These are phyloP conservation scores for Neurospora sp. DNA, from an alignment of 495 filamentous ascomycete species.

Conservation along the genomic window DNA sequence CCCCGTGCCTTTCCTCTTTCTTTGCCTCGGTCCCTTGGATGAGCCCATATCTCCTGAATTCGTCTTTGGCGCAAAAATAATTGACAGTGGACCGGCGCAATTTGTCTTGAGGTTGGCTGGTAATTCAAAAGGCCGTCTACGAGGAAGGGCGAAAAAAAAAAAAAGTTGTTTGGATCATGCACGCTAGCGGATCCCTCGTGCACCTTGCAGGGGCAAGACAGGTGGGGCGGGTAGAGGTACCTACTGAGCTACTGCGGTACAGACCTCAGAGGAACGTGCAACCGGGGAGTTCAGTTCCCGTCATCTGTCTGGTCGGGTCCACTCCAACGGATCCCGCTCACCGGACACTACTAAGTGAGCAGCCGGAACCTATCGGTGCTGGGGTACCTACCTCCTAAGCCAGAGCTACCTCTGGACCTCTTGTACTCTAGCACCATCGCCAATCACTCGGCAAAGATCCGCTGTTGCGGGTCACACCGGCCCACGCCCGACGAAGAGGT, in stretches of 20 bases:
- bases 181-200: not conserved
- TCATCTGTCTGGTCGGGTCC: not conserved
- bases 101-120: not conserved
- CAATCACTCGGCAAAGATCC: not conserved
- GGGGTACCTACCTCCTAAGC: not conserved
- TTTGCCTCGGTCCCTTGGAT: conserved; percentile 12
- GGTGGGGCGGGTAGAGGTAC: not conserved
- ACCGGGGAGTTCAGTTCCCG: too few relatives aligned
- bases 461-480: not conserved
- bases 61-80: not conserved
- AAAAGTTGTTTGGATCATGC: not conserved
- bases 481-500: not conserved
- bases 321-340: not conserved
- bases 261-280: not conserved
- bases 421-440: not conserved
- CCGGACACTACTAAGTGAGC: not conserved
- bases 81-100: not conserved
- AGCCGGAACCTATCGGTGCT: not conserved
- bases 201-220: not conserved
- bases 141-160: not conserved
- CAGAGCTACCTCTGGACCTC: not conserved
- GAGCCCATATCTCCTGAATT: conserved; percentile 10
- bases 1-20: conserved; percentile 18
- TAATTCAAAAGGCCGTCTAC: not conserved
- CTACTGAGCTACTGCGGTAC: not conserved